Evolutionary conservation across 768 basidiomycete species (phyloP), one percentile per base, ranked within the genome.

Genomic region (Aureoboletus auriporus): DNA sequence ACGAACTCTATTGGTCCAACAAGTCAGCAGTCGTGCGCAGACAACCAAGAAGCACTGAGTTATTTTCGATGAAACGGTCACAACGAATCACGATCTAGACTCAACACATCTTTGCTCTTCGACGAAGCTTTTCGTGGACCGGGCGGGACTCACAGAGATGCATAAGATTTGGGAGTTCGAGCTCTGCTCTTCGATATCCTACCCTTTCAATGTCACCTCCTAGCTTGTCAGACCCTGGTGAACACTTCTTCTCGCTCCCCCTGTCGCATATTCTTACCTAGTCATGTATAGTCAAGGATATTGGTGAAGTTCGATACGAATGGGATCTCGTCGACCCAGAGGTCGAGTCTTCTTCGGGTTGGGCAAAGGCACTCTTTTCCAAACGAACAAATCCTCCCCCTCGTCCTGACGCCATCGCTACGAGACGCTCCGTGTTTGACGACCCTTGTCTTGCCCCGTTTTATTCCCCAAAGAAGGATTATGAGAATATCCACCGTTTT

Each of bases 401-500:
- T 23, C n/a, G 5, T 34, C 64, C 61, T 11, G 73, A 75, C 44
- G 58, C 73, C 13, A 71, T 69, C 39, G 69, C 77, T 6, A 80
- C 80, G n/a, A 71, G 67, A 28, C 72, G 74, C 5, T 78, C 77
- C 2, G 74, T 79, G 14, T 80, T 71, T 52, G 78, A 80, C 40
- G 75, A 82, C 47, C 73, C 75, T 9, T 54, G 67, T 30, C 63
- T 76, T 8, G 74, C 72, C 0, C 56, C 68, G n/a, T 69, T 74
- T 36, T 58, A 64, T 39, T 75, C 70, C 74, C 80, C 80, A 1
- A 76, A 72, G 46, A 50, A 67, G 1, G 65, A 74, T 2, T 81
- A 79, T 37, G 80, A 83, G 60, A 81, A 79, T 55, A 51, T 76
- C 10, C 75, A 77, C 43, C 71, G 81, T 7, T 82, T 84, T 46